Conservation (phyloP, 441 rosid genomes). For the Erodium trifolium region DNA sequence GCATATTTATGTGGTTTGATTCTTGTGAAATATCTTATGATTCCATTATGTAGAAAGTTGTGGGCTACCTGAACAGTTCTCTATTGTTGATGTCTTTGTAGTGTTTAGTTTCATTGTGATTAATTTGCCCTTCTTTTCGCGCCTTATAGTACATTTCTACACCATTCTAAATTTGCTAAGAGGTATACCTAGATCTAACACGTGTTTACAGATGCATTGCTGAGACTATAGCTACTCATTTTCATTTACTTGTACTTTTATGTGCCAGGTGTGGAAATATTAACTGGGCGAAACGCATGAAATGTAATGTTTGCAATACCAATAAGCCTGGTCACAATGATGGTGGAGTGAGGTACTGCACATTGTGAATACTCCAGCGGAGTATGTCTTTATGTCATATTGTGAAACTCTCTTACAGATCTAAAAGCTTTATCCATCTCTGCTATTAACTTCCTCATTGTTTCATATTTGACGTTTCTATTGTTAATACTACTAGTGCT, state of each 20-base stretch:
- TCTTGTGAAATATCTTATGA: not conserved
- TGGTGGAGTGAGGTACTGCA: constrained; percentile 5
- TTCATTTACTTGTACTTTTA: not conserved
- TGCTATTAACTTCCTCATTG: not conserved
- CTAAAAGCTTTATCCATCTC: not conserved
- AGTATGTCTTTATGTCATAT: not conserved
- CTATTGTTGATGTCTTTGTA: not conserved
- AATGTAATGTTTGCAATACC: not conserved
- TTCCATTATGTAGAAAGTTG: not conserved
- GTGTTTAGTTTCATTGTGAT: not conserved
- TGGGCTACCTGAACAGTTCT: not conserved
- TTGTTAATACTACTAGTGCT: not conserved
- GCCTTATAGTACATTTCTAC: not conserved
- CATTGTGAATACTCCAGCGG: not conserved
- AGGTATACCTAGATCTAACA: not conserved
- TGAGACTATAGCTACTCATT: not conserved
- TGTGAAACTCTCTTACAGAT: not conserved
- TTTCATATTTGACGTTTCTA: not conserved
- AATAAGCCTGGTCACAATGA: constrained; percentile 8
- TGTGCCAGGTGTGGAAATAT: constrained; percentile 2
- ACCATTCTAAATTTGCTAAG: not conserved
- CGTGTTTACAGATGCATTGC: not conserved
- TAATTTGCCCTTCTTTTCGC: not conserved
- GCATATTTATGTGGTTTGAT: not conserved
- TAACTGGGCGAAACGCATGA: not conserved